These are phyloP conservation scores for Fraxinus albicans DNA, from an alignment of 305 asterid species.

Conservation along the genomic window DNA sequence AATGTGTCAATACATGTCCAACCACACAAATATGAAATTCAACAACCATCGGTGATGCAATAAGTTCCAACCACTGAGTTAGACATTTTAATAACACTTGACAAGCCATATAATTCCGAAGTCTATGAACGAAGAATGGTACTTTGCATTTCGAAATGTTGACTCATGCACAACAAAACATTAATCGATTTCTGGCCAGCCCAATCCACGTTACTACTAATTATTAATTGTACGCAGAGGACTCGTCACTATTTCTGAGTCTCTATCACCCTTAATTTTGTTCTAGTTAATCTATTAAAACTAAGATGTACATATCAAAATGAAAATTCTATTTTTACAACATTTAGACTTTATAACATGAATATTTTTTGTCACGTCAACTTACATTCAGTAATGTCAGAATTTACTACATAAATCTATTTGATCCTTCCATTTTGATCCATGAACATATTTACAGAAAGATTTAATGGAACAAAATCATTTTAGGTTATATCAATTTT, in stretches of 20 bases:
- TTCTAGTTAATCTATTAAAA: not conserved
- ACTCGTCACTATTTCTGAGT: not conserved
- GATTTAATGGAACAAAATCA: not conserved
- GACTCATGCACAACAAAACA: too few species aligned
- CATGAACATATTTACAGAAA: not conserved
- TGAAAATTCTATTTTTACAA: not conserved
- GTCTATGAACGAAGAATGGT: too few species aligned
- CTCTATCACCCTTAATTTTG: not conserved
- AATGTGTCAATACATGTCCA: too few species aligned
- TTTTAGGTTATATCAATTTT: not conserved
- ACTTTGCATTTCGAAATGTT: too few species aligned
- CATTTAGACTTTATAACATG: not conserved
- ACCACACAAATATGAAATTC: too few species aligned
- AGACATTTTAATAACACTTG: too few species aligned
- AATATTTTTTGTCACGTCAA: not conserved
- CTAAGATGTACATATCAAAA: not conserved
- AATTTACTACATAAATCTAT: not conserved
- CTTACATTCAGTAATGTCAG: not conserved
- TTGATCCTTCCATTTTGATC: not conserved
- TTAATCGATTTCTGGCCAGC: not conserved
- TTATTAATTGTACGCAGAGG: not conserved
- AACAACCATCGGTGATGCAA: too few species aligned
- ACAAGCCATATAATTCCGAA: too few species aligned
- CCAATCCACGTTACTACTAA: not conserved
- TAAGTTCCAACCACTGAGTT: too few species aligned